Conservation (phyloP, 768 basidiomycete species). For the Kwoniella europaea region DNA sequence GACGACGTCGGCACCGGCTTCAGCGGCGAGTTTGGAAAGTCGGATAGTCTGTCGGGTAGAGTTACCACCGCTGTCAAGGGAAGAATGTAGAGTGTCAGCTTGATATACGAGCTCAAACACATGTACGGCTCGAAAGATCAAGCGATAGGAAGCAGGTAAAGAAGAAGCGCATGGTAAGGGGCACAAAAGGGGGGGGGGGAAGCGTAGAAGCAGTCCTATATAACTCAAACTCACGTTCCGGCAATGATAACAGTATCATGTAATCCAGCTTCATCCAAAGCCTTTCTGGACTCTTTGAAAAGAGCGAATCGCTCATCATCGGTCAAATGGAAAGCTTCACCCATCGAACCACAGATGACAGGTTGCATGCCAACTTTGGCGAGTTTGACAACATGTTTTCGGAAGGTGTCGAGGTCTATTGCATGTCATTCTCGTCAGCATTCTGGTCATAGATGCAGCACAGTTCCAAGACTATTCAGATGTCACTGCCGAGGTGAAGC, state of each 20-base stretch:
- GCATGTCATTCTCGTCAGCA: slow-evolving; percentile 7
- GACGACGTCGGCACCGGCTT: slow-evolving; percentile 81
- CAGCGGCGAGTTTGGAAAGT: slow-evolving; percentile 75
- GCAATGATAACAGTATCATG: slow-evolving; percentile 70
- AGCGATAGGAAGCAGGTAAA: too few relatives aligned
- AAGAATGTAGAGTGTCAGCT: not conserved
- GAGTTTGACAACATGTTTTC: slow-evolving; percentile 69
- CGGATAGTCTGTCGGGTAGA: slow-evolving; percentile 83
- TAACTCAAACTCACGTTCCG: slow-evolving; percentile 64
- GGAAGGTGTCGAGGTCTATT: slow-evolving; percentile 71
- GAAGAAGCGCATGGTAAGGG: not conserved
- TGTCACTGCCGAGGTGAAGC: not conserved
- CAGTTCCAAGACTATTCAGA: too few relatives aligned
- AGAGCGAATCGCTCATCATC: slow-evolving; percentile 70
- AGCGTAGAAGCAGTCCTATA: not conserved
- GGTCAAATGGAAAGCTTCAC: slow-evolving; percentile 77
- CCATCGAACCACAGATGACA: slow-evolving; percentile 79
- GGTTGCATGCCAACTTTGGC: slow-evolving; percentile 73
- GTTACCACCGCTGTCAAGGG: slow-evolving; percentile 64
- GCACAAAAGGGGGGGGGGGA: not conserved
- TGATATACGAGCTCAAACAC: too few relatives aligned
- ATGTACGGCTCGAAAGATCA: too few relatives aligned
- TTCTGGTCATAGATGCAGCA: not conserved
- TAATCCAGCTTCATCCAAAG: slow-evolving; percentile 72
- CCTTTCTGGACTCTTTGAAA: slow-evolving; percentile 71